Evolutionary conservation across 2,329 filamentous ascomycete genomes (phyloP), one percentile per base, ranked within the genome.

Genomic region (Diaporthe sp.): DNA sequence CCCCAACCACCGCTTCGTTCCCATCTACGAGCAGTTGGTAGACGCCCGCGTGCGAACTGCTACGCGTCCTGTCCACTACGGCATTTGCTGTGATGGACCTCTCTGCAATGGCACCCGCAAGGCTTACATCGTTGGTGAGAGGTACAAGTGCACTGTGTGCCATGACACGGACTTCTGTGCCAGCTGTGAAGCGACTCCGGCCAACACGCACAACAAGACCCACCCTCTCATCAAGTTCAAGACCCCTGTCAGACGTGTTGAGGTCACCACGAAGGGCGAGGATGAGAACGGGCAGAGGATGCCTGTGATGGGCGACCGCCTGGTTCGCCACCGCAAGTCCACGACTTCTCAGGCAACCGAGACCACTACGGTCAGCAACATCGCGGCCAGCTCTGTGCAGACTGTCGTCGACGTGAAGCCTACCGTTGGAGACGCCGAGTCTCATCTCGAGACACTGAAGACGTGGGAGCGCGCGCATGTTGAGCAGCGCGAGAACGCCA

Each of bases 81-180:
- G 96, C 75, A 96, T 98, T 82, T 97, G 94, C 89, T 99, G 97
- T 82, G 97, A 99, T 83, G 97, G 97, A 1, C 96, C 96, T 34
- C 89, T 98, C 58, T 99, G 97, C 89, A 89, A 89, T 76, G 85
- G 87, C 80, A 87, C 84, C 79, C 88, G 80, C 79, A 84, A 79
- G 82, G 91, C 87, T 42, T 98, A 95, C 85, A 98, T 99, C 80
- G 89, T 89, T 72, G 97, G 97, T 70, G 90, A 94, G 76, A 94
- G 97, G 78, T 99, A 97, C 90, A 99, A 99, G 91, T 99, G 97
- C 82, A 95, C 96, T 71, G 93, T 99, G 74, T 99, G 97, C 88
- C 90, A 97, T 81, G 96, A 99, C 83, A 93, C 93, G 46, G 97
- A 99, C 85, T 98, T 98, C 87, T 99, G 97, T 83, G 95, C 94